Conservation (phyloP, 2,329 filamentous ascomycete genomes). For the Colletotrichum sp. region DNA sequence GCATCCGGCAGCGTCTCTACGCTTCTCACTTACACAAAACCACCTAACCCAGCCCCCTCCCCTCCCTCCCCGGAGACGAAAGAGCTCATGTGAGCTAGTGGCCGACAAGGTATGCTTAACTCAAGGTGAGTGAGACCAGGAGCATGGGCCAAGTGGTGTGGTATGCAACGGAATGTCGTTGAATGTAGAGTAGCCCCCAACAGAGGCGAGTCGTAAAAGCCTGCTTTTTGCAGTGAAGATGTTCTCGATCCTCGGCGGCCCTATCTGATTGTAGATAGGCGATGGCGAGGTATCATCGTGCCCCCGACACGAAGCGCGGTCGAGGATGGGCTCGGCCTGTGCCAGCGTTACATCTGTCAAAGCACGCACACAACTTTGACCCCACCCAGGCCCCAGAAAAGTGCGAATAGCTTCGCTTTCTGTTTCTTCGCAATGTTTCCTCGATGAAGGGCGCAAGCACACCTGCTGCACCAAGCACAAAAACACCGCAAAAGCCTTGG, state of each 20-base stretch:
- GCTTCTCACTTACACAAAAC: background rate
- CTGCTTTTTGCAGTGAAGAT: background rate
- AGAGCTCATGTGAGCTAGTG: background rate
- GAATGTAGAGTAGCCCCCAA: background rate
- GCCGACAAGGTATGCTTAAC: background rate
- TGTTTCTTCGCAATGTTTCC: background rate
- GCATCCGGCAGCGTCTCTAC: background rate
- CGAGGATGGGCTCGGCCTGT: constrained; percentile 11
- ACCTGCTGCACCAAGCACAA: background rate
- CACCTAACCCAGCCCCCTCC: background rate
- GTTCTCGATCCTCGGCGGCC: constrained; percentile 2
- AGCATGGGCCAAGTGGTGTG: background rate
- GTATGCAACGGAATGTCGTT: background rate
- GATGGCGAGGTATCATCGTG: background rate
- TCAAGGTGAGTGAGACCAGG: background rate
- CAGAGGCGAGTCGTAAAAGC: background rate
- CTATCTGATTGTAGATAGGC: background rate
- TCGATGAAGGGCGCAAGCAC: background rate
- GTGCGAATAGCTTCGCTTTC: constrained; percentile 17
- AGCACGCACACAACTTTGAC: background rate
- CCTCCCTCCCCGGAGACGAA: background rate
- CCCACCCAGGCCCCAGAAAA: background rate
- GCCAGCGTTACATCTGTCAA: constrained; percentile 5
- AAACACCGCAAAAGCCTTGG: background rate
- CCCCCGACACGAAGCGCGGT: background rate